Percentiles rank a stretch among this genome's conserved stretches.
Conservation (phyloP, 202 grass and related monocot species). For the Sporobolus alterniflorus region DNA sequence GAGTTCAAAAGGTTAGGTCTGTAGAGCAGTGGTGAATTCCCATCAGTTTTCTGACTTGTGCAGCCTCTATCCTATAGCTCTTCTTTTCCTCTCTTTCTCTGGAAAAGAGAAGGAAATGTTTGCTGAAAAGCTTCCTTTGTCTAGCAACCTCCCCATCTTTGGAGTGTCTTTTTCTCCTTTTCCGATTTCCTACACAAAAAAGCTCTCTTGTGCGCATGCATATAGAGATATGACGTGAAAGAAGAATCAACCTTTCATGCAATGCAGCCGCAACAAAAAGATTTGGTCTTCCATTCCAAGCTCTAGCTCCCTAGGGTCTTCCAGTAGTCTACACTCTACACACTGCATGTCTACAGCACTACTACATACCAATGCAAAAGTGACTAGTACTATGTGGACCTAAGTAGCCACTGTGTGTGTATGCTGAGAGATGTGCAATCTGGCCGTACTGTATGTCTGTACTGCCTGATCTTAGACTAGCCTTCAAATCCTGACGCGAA, state of each 20-base stretch:
- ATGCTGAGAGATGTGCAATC: conserved; percentile 36
- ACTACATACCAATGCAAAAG: conserved; percentile 36
- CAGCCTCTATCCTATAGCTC: background rate
- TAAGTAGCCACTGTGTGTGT: conserved; percentile 17
- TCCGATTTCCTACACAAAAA: conserved; percentile 62
- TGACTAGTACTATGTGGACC: no score
- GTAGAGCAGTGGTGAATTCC: conserved; percentile 58
- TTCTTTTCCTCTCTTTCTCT: conserved; percentile 31
- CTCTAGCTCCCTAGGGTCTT: conserved; percentile 20
- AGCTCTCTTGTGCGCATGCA: conserved; percentile 38
- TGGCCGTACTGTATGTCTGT: conserved; percentile 5
- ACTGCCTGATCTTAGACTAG: background rate
- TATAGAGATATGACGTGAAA: conserved; percentile 44
- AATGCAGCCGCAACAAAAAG: conserved; percentile 36
- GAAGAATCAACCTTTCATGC: conserved; percentile 60
- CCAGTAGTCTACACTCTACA: background rate
- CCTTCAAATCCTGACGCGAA: conserved; percentile 43
- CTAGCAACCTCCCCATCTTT: conserved; percentile 74
- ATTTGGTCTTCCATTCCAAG: conserved; percentile 29
- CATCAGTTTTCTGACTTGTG: conserved; percentile 65
- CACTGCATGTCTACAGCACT: background rate
- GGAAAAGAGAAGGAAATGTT: conserved; percentile 63
- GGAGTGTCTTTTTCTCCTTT: conserved; percentile 70
- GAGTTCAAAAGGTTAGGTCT: conserved; percentile 29
- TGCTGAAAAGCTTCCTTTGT: conserved; percentile 93